These are phyloP conservation scores for Psilocybe sp. DNA, from an alignment of 768 basidiomycete genomes.

Conservation along the genomic window DNA sequence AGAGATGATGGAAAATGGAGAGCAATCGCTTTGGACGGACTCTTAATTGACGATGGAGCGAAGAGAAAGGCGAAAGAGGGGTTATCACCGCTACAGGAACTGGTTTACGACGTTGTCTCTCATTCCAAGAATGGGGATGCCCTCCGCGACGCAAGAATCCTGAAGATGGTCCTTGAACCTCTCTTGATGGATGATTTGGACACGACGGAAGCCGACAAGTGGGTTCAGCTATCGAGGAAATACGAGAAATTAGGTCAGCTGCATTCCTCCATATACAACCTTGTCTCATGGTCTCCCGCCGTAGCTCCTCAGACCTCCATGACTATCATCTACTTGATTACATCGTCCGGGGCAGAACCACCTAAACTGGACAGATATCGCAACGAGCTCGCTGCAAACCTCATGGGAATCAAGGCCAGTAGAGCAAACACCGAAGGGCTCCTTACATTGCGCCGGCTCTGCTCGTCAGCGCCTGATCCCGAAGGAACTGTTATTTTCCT, in stretches of 20 bases:
- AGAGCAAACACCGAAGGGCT: constrained; percentile 73
- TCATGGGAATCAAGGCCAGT: constrained; percentile 61
- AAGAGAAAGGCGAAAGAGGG: constrained; percentile 12
- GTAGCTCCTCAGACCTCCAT: constrained; percentile 71
- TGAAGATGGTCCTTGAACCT: constrained; percentile 60
- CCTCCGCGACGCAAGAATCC: constrained; percentile 53
- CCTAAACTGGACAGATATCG: constrained; percentile 75
- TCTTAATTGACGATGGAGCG: constrained; percentile 10
- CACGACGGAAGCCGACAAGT: constrained; percentile 67
- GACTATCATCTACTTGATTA: constrained; percentile 61
- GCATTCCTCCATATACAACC: background rate
- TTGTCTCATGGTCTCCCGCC: background rate
- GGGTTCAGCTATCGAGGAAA: constrained; percentile 69
- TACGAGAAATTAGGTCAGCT: constrained; percentile 60
- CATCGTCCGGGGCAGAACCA: constrained; percentile 63
- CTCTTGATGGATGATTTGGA: constrained; percentile 58
- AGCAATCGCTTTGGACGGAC: constrained; percentile 30
- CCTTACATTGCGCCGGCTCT: constrained; percentile 62
- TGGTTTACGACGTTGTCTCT: constrained; percentile 28
- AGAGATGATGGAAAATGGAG: constrained; percentile 50
- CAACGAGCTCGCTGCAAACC: constrained; percentile 84
- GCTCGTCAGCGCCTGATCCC: constrained; percentile 69
- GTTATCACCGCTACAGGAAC: constrained; percentile 14
- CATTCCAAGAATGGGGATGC: constrained; percentile 37
- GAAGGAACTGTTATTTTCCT: constrained; percentile 84